Percentiles rank a stretch among this genome's conserved stretches.
Evolutionary conservation across 805 yeast genomes (phyloP).

Genomic region (Lipomyces starkeyi): DNA sequence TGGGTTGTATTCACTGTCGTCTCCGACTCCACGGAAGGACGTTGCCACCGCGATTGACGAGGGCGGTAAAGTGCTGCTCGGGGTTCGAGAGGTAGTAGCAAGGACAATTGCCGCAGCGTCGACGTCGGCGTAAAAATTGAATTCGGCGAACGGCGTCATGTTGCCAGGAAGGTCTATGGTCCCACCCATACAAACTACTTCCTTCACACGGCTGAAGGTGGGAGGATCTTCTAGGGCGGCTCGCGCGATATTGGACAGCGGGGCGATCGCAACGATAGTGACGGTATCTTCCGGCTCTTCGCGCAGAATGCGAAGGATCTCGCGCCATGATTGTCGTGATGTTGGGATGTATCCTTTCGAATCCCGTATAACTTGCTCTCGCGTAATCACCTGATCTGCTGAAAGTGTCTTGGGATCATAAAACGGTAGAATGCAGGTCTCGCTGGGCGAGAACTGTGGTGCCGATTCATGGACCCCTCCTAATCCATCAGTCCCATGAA

Average conservation of each 20-base stretch:
- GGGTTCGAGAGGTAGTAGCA: constrained; percentile 45
- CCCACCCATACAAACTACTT: constrained; percentile 51
- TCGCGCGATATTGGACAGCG: constrained; percentile 50
- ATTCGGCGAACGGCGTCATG: constrained; percentile 51
- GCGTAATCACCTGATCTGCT: constrained; percentile 18
- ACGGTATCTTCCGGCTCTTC: constrained; percentile 48
- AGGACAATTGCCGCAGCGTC: constrained; percentile 50
- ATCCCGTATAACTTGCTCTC: constrained; percentile 15
- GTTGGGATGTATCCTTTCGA: constrained; percentile 45
- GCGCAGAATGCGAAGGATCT: constrained; percentile 48
- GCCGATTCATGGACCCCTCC: constrained; percentile 48
- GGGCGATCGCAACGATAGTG: constrained; percentile 50
- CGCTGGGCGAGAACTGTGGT: constrained; percentile 46
- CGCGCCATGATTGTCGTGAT: constrained; percentile 43
- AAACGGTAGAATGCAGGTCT: constrained; percentile 43
- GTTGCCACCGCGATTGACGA: constrained; percentile 21
- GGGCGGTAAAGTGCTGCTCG: constrained; percentile 44
- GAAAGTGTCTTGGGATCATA: constrained; percentile 19
- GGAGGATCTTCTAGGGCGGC: constrained; percentile 50
- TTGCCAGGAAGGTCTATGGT: constrained; percentile 48
- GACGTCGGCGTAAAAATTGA: constrained; percentile 52
- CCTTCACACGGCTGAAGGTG: constrained; percentile 45
- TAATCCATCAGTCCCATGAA: constrained; percentile 52
- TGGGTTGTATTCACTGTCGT: constrained; percentile 34
- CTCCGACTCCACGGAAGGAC: constrained; percentile 4